Conservation (phyloP, 1,284 basidiomycete genomes). For the Xerocomus tenax region DNA sequence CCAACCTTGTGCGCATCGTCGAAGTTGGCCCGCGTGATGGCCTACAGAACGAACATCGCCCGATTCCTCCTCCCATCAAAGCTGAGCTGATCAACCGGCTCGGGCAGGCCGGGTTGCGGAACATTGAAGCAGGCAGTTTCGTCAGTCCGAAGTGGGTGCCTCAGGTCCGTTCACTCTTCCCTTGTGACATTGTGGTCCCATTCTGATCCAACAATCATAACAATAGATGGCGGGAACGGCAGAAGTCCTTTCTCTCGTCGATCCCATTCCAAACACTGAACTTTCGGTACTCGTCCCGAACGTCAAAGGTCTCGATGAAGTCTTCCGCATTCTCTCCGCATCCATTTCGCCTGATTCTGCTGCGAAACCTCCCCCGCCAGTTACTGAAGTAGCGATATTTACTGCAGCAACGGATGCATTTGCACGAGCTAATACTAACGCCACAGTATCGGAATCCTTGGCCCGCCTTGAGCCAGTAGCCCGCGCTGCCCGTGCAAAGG, state of each 20-base stretch:
- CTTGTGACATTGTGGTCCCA: background rate
- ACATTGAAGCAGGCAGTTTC: constrained; percentile 86
- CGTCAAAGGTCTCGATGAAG: constrained; percentile 62
- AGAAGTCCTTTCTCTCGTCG: constrained; percentile 56
- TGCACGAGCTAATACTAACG: constrained; percentile 80
- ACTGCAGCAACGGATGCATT: constrained; percentile 86
- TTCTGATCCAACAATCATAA: background rate
- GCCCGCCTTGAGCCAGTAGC: constrained; percentile 58
- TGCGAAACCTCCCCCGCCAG: constrained; percentile 37
- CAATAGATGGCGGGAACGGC: constrained; percentile 78
- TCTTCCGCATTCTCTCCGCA: constrained; percentile 46
- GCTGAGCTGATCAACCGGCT: constrained; percentile 76
- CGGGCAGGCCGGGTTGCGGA: constrained; percentile 58
- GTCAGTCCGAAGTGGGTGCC: constrained; percentile 92
- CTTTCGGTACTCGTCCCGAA: constrained; percentile 88
- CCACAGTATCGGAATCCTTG: constrained; percentile 67
- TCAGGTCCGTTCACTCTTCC: constrained; percentile 49
- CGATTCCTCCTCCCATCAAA: constrained; percentile 70
- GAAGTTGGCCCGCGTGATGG: constrained; percentile 92
- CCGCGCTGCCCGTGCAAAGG: constrained; percentile 48
- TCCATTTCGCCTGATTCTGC: constrained; percentile 27
- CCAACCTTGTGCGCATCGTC: constrained; percentile 50
- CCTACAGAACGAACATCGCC: constrained; percentile 80
- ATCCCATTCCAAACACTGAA: constrained; percentile 47
- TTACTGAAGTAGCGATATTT: constrained; percentile 86